A percentile compares a stretch with the other conserved stretches of the same genome.
phyloP scores from a whole-genome alignment of 2,329 filamentous ascomycete species.

The Chalaropsis thielavioides region DNA sequence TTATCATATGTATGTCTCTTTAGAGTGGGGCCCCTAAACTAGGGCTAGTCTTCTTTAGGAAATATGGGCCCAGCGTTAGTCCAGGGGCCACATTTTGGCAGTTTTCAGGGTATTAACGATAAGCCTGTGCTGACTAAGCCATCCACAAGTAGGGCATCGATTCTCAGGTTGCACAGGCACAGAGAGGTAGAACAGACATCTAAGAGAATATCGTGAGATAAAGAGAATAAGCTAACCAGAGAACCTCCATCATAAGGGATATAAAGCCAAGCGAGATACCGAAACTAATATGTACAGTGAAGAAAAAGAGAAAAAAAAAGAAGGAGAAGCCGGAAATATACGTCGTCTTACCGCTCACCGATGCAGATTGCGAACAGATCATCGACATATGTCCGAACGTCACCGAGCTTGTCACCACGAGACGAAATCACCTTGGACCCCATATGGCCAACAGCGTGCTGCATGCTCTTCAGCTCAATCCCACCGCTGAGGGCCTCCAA shows the following conservation, averaged over 20 bases:
- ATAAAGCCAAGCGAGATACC: neutral
- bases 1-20: no score
- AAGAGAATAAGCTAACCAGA: neutral
- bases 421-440: slow-evolving; percentile 21
- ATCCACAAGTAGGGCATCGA: no score
- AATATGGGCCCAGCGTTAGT: no score
- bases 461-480: slow-evolving; percentile 18
- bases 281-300: neutral
- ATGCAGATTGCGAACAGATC: slow-evolving; percentile 25
- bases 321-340: neutral
- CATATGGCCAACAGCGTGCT: slow-evolving; percentile 21
- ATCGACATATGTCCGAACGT: slow-evolving; percentile 31
- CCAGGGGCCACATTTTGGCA: no score
- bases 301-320: neutral
- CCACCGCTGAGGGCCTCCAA: slow-evolving; percentile 4
- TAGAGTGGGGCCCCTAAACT: no score
- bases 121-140: no score
- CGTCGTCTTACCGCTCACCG: slow-evolving; percentile 9
- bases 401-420: slow-evolving; percentile 25
- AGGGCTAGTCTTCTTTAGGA: no score
- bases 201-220: neutral
- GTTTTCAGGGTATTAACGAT: no score
- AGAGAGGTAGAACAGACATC: neutral
- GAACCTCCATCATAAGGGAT: neutral
- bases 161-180: neutral